phyloP scores from a whole-genome alignment of 495 filamentous ascomycete species.

The Saxophila tyrrhenica region DNA sequence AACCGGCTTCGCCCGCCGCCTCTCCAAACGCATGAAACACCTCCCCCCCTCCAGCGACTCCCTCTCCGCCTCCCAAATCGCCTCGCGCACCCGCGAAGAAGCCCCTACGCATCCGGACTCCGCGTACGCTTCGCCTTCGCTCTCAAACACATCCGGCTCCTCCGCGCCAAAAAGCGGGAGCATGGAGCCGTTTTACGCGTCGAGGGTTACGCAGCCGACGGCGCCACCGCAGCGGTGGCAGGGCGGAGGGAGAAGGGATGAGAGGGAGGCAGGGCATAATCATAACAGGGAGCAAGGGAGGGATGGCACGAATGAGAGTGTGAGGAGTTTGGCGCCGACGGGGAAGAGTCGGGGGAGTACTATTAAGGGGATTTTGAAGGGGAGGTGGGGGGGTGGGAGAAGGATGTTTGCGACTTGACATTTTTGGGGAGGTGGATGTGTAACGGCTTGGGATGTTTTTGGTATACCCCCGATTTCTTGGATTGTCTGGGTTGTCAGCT shows the following conservation, averaged over 20 bases:
- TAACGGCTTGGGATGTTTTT: too few relatives aligned
- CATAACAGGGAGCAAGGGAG: background rate
- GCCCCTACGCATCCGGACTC: background rate
- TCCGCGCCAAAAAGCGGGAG: background rate
- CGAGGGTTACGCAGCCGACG: background rate
- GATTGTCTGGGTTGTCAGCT: too few relatives aligned
- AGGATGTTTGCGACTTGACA: background rate
- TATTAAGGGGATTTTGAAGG: background rate
- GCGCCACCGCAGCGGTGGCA: background rate
- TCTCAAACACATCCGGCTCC: background rate
- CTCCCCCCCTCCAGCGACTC: background rate
- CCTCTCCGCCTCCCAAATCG: background rate
- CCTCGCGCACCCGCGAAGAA: background rate
- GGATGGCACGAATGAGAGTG: background rate
- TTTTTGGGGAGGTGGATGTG: too few relatives aligned
- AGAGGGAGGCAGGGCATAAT: too few relatives aligned
- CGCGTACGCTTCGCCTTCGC: background rate
- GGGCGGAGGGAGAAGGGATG: background rate
- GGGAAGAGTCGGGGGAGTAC: background rate
- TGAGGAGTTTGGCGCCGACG: background rate
- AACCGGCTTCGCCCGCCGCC: conserved; percentile 11
- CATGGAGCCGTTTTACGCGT: background rate
- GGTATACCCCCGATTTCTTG: too few relatives aligned
- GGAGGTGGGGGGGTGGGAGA: background rate
- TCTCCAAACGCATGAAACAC: conserved; percentile 16